Evolutionary conservation across 108 stramenopile species (phyloP), one percentile per base, ranked within the genome.

Genomic region (Cyclotella distinguenda): DNA sequence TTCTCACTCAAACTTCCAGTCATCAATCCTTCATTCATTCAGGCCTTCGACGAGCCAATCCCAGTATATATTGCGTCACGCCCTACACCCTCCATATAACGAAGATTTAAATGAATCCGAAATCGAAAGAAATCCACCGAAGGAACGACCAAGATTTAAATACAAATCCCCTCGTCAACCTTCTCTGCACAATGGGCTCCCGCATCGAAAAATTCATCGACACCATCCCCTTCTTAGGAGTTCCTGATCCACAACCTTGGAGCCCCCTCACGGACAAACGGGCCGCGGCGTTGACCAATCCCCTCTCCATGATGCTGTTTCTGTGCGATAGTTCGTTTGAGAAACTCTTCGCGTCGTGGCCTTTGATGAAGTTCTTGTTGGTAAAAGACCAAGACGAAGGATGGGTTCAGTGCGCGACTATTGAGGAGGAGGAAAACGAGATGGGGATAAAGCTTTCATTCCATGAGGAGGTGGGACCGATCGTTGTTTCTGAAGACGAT

Each of bases 181-280:
- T 56, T 21, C 55, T 56, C 6, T 21, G 39, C 55, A 28, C 2
- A 15, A 56, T 56, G 22, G 55, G 55, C 15, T 19, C 13, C 35
- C 34, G 35, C 3, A 56, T 56, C 66, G 45, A 68, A 49, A 31
- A 58, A 35, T 15, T 68, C 18, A 49, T 68, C 47, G 66, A 68
- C 49, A 16, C 34, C 34, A 60, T 60, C 30, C 59, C 59, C 40
- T 44, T 60, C 32, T 19, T 60, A n/a, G 59, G 43, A 11, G 43
- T 60, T 28, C 59, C 59, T 10, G 45, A n/a, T 28, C 26, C 56
- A 3, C 36, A 56, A 21, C 55, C 55, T 22, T 56, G 55, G 55
- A 28, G 28, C 38, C 55, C 55, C 36, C 34, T 38, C 21, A 36
- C 34, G 6, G 55, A 56, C 36, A 56, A 22, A 2, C 36, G 39